phyloP scores from a whole-genome alignment of 257 asterid species.

The Solanum pimpinellifolium region DNA sequence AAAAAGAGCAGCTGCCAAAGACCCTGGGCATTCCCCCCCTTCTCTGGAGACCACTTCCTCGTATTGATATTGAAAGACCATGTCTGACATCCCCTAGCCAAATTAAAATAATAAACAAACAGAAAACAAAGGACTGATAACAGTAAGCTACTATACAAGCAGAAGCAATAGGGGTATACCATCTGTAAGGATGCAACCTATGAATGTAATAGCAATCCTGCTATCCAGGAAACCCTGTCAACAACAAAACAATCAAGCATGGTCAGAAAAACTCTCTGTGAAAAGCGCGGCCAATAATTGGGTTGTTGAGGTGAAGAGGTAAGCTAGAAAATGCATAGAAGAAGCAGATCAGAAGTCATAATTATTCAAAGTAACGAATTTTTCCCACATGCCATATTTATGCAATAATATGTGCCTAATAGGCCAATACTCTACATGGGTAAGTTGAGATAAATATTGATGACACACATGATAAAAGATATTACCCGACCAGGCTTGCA shows the following conservation, averaged over 20 bases:
- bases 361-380: neutral
- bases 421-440: neutral
- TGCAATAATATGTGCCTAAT: neutral
- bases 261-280: neutral
- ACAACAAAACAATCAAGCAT: neutral
- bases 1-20: neutral
- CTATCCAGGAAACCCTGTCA: neutral
- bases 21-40: neutral
- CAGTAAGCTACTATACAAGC: neutral
- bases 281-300: neutral
- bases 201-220: neutral
- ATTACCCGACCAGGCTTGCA: constrained; percentile 7
- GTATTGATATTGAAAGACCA: neutral
- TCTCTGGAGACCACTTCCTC: neutral
- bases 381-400: neutral
- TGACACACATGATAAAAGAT: neutral
- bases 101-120: neutral
- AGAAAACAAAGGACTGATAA: neutral
- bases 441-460: neutral
- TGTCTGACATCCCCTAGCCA: neutral
- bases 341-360: neutral
- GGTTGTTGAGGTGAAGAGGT: neutral
- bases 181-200: neutral
- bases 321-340: neutral
- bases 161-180: neutral